Conservation (phyloP, 257 asterid genomes). For the Solanum pinnatisectum region DNA sequence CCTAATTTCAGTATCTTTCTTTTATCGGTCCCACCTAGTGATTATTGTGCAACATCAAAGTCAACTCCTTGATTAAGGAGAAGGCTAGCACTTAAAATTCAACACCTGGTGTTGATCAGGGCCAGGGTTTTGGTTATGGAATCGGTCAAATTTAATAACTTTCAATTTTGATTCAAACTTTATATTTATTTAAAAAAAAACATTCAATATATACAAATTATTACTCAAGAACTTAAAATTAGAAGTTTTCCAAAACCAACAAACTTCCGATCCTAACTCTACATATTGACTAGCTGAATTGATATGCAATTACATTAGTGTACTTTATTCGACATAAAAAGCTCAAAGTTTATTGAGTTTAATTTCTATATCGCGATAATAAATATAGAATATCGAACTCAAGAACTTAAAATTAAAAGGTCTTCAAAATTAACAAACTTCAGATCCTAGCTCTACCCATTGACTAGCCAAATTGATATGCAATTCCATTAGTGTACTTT, state of each 20-base stretch:
- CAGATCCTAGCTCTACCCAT: not conserved
- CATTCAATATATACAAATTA: not conserved
- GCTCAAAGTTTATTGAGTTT: not conserved
- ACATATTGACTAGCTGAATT: not conserved
- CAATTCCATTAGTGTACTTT: not conserved
- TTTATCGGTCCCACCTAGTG: not conserved
- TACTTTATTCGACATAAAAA: not conserved
- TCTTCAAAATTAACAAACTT: not conserved
- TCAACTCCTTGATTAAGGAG: not conserved
- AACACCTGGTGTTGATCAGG: not conserved
- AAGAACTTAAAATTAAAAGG: no score
- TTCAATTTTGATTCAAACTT: no score
- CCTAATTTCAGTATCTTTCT: not conserved
- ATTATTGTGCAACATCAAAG: not conserved
- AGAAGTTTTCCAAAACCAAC: not conserved
- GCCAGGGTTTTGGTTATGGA: not conserved
- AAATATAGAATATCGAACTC: no score
- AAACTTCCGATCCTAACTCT: accelerated
- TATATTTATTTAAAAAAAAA: no score
- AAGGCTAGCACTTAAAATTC: not conserved
- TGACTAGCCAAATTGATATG: not conserved
- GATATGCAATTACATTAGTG: not conserved
- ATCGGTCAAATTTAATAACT: no score
- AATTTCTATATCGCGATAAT: not conserved
- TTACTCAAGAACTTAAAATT: not conserved